These are phyloP conservation scores for Sequoia sempervirens DNA, from an alignment of 75 land plant species.

Conservation along the genomic window DNA sequence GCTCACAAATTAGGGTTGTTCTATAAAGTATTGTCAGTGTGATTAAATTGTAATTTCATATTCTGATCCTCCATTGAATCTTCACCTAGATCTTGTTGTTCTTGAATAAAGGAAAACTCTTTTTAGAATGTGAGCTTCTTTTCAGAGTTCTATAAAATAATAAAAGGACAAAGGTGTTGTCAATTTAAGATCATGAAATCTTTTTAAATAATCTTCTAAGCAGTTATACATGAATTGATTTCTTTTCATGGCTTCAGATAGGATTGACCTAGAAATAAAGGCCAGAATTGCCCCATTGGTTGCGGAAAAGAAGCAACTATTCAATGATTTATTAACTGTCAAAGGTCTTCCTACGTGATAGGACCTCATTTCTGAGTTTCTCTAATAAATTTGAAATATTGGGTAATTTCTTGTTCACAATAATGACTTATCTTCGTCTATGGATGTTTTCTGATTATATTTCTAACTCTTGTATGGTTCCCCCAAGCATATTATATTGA, in stretches of 20 bases:
- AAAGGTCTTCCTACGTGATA: slow-evolving; percentile 46
- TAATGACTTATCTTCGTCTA: not conserved
- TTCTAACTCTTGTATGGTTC: not conserved
- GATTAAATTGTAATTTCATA: slow-evolving; percentile 8
- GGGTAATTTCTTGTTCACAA: not conserved
- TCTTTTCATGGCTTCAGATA: slow-evolving; percentile 44
- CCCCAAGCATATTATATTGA: not conserved
- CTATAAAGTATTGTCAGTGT: not conserved
- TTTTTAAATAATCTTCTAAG: not conserved
- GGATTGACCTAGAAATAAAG: slow-evolving; percentile 72
- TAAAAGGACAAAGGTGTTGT: not conserved
- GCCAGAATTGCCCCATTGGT: slow-evolving; percentile 66
- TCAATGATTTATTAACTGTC: slow-evolving; percentile 79
- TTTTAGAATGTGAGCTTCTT: not conserved
- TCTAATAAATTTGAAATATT: not conserved
- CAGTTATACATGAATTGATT: not conserved
- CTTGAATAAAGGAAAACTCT: not conserved
- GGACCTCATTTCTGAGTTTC: not conserved
- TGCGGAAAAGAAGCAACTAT: slow-evolving; percentile 77
- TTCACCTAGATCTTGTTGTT: not conserved
- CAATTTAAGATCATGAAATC: not conserved
- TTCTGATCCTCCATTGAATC: not conserved
- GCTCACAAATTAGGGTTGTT: slow-evolving; percentile 73
- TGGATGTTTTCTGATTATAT: not conserved
- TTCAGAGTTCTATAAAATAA: not conserved